A percentile compares a stretch with the other conserved stretches of the same genome.
phyloP scores from a whole-genome alignment of 1,139 yeast species.

The Wickerhamiella pararugosa region DNA sequence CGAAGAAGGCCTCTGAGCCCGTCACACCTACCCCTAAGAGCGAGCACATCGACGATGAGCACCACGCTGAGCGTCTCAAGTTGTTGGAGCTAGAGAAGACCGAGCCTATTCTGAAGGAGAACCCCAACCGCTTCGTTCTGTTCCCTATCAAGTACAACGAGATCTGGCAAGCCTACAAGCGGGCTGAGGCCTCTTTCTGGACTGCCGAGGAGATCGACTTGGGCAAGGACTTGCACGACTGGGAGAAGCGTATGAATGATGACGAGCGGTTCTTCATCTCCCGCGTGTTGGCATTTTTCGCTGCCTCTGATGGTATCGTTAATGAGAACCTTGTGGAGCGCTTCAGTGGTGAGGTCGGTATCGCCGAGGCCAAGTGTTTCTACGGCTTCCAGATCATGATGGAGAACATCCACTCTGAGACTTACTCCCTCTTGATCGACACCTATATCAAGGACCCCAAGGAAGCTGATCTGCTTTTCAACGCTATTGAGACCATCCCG shows the following conservation, averaged over 20 bases:
- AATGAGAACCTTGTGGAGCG: conserved; percentile 95
- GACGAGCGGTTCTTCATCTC: conserved; percentile 86
- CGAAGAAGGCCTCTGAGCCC: conserved; percentile 11
- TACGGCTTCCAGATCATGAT: conserved; percentile 99
- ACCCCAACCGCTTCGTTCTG: conserved; percentile 78
- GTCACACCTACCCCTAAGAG: conserved; percentile 4
- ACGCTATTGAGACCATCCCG: conserved; percentile 88
- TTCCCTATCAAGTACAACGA: conserved; percentile 97
- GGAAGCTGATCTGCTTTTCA: conserved; percentile 76
- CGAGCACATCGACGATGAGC: conserved; percentile 14
- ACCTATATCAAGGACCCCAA: conserved; percentile 90
- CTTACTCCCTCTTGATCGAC: conserved; percentile 86
- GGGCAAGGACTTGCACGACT: conserved; percentile 78
- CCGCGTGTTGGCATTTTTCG: conserved; percentile 91
- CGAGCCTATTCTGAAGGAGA: conserved; percentile 80
- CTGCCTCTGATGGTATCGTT: conserved; percentile 96
- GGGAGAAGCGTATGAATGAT: conserved; percentile 72
- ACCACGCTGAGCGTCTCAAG: conserved; percentile 22
- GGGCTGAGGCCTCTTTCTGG: conserved; percentile 99
- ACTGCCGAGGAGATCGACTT: conserved; percentile 98
- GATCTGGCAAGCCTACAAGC: conserved; percentile 97
- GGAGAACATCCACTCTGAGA: conserved; percentile 98
- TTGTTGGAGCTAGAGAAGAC: conserved; percentile 66
- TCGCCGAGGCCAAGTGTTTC: conserved; percentile 96
- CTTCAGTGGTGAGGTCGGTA: conserved; percentile 91